Conservation (phyloP, 345 rosid species). For the Syzygium aromaticum region DNA sequence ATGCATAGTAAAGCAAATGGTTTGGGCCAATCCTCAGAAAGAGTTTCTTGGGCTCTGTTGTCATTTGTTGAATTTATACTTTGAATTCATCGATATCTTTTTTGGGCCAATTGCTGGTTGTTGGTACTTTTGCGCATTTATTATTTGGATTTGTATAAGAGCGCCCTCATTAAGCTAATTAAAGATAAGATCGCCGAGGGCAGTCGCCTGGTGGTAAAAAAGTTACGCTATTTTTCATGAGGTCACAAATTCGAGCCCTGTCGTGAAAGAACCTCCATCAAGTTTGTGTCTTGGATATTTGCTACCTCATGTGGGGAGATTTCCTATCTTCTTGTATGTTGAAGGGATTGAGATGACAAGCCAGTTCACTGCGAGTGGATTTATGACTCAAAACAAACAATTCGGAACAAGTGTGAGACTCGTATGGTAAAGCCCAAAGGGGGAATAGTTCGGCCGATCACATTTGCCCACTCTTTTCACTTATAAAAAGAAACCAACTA, state of each 20-base stretch:
- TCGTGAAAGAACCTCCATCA: background rate
- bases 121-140: background rate
- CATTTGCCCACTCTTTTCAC: background rate
- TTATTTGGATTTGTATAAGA: background rate
- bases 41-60: background rate
- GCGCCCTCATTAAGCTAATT: background rate
- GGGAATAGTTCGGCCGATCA: background rate
- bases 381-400: background rate
- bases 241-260: background rate
- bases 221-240: background rate
- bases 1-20: background rate
- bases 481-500: no score
- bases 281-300: background rate
- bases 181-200: background rate
- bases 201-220: background rate
- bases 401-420: background rate
- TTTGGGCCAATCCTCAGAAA: background rate
- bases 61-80: background rate
- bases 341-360: fast-evolving
- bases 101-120: background rate
- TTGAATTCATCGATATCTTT: background rate
- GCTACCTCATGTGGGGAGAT: background rate
- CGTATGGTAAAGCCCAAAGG: background rate
- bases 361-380: background rate
- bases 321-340: background rate